Evolutionary conservation across 2,329 filamentous ascomycete species (phyloP), one percentile per base, ranked within the genome.

Genomic region (Mycosphaerella sp.): DNA sequence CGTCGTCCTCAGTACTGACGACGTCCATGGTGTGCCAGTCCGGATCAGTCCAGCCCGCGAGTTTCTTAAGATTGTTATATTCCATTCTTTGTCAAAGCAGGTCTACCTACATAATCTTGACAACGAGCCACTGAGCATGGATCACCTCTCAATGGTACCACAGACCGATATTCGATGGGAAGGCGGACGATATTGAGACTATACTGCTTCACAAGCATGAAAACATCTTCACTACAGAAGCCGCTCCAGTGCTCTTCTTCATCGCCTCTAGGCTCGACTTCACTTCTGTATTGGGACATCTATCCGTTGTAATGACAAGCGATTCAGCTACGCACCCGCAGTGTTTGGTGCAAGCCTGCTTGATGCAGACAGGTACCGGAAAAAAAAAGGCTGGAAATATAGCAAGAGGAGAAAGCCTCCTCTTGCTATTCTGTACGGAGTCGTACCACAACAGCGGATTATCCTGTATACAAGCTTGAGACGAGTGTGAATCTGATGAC

Each of bases 111-210:
- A n/a, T n/a, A 74, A 14, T 74, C 74, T 6, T 76, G 14, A 17
- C 14, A 17, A 17, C 14, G 14, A 17, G 14, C 76, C 58, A 70
- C 67, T 4, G 72, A 70, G 62, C 80, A 80, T 5, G 76, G 72
- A 44, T 72, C 74, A 7, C 68, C 65, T 39, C 72, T 64, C 42
- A 76, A 73, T 80, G 64, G 84, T 83, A 56, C 71, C 68, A 52
- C 85, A 10, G 76, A 75, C 78, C 78, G 80, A 63, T 78, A 80
- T 32, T 76, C 76, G 54, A 80, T 72, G 5, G 78, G 77, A 36
- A 80, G 77, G 38, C 78, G 72, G 10, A 80, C 60, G 55, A 69
- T 67, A 55, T 72, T 72, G 46, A 72, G 58, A 10, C 70, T 70
- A 53, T 64, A 65, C 4, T 61, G 52, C 21, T 62, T 64, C 51